A percentile compares a stretch with the other conserved stretches of the same genome.
phyloP scores from a whole-genome alignment of 768 basidiomycete genomes.

The Amanita molliuscula region DNA sequence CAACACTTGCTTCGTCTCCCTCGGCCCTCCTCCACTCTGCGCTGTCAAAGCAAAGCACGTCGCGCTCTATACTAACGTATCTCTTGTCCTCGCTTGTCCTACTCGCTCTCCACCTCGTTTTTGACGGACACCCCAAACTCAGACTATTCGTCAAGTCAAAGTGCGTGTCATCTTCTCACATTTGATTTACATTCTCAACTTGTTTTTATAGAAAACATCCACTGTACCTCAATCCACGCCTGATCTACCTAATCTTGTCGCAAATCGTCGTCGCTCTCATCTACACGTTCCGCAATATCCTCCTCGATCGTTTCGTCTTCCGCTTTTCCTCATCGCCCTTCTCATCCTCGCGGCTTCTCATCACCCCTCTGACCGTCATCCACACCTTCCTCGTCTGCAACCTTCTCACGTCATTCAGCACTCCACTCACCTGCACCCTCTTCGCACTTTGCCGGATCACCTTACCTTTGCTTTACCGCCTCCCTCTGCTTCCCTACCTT shows the following conservation, averaged over 20 bases:
- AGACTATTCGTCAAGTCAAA: conserved; percentile 57
- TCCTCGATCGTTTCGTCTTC: conserved; percentile 51
- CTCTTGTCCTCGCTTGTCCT: conserved; percentile 33
- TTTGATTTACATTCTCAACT: neutral
- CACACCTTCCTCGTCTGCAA: conserved; percentile 25
- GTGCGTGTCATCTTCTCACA: conserved; percentile 22
- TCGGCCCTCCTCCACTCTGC: conserved; percentile 34
- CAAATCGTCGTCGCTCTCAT: conserved; percentile 37
- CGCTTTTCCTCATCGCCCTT: conserved; percentile 8
- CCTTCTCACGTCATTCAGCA: conserved; percentile 29
- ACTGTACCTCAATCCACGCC: conserved; percentile 58
- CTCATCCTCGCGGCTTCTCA: conserved; percentile 3
- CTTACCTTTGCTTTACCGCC: conserved; percentile 40
- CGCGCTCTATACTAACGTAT: conserved; percentile 36
- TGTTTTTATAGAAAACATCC: conserved; percentile 51
- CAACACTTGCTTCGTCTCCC: conserved; percentile 42
- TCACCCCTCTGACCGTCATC: conserved; percentile 13
- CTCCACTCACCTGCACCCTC: conserved; percentile 26
- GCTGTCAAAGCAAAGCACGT: conserved; percentile 34
- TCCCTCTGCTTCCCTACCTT: conserved; percentile 40
- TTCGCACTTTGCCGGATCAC: conserved; percentile 38
- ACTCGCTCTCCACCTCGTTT: conserved; percentile 30
- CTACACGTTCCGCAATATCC: conserved; percentile 46
- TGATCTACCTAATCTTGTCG: conserved; percentile 47
- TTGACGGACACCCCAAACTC: conserved; percentile 33